Percentiles rank a stretch among this genome's conserved stretches.
Evolutionary conservation across 371 early-diverging fungal genomes (phyloP).

Genomic region (Mortierella sp.): DNA sequence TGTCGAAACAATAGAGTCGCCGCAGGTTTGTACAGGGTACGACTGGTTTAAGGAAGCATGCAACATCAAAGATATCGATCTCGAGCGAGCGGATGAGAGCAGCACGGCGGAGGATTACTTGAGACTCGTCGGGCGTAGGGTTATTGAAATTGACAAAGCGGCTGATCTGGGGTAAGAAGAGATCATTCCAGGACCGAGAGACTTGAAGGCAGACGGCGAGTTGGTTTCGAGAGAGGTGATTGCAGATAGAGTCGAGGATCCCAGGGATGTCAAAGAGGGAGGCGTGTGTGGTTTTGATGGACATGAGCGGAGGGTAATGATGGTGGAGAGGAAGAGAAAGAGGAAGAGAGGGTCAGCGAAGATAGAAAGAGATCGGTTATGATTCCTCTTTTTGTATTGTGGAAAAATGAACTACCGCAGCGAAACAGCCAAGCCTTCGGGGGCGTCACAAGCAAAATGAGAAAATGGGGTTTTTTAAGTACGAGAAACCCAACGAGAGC

Average conservation of each 20-base stretch:
- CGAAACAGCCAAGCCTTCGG: too few species aligned
- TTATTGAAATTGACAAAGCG: background rate
- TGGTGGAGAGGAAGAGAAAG: background rate
- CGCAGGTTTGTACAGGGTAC: too few species aligned
- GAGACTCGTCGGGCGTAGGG: background rate
- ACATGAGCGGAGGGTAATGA: background rate
- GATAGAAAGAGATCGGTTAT: too few species aligned
- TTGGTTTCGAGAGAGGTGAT: background rate
- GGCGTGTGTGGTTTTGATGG: background rate
- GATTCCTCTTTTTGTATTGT: too few species aligned
- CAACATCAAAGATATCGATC: background rate
- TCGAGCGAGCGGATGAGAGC: background rate
- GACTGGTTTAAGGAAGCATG: too few species aligned
- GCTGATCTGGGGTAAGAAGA: background rate
- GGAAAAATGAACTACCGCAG: too few species aligned
- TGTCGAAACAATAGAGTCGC: too few species aligned
- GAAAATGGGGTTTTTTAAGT: too few species aligned
- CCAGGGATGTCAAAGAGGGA: background rate
- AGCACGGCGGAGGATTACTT: background rate
- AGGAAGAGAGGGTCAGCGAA: background rate
- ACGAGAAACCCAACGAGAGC: too few species aligned
- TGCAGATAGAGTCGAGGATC: background rate
- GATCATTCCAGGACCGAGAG: background rate
- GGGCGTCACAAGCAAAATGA: too few species aligned
- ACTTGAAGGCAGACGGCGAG: background rate